Base-by-base conservation (phyloP, 2,329 filamentous ascomycete genomes). In the Penicillium sp. region DNA sequence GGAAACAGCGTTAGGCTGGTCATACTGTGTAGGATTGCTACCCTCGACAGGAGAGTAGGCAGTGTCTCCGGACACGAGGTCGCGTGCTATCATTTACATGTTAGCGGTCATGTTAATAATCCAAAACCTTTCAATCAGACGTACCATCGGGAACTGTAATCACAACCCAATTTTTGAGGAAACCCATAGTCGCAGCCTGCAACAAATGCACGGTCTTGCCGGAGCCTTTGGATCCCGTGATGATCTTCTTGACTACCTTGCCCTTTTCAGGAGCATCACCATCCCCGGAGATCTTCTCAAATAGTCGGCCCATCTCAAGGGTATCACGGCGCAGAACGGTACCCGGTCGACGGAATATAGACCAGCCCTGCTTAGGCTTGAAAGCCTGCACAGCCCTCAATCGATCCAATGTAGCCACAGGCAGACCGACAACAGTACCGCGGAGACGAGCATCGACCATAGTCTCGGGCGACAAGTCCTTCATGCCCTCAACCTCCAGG, bases 191-290 rank as follows among this genome's bases (percentile, higher is more conserved):
- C 81, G 95, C 84, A 36, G 88, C 88, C 75, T 97, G 92, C 42
- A 96, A 78, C 65, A 95, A 73, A 65, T 95, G 75, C 63, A 94
- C 84, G 70, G 89, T 96, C 82, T 97, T 99, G 33, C 94, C 94
- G 13, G 87, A 84, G 39, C 86, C 81, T 68, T 82, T 85, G 49
- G 84, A 82, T 3, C 94, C 94, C 42, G 83, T 85, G 45, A 96
- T 59, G 28, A 96, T 81, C 63, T 85, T 78, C 64, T 86, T 73
- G 9, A 73, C 63, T 16, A 71, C 68, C 52, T 69, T 70, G 39
- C 70, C 68, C 54, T 70, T 69, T n/a, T 67, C 54, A 34, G 58
- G 34, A 41, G 33, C 64, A 41, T 68, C 59, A 2, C 66, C 67
- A 23, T 69, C 62, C 23, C 74, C 74, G 10, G 77, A 76, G 7